A percentile compares a stretch with the other conserved stretches of the same genome.
Conservation (phyloP, 495 filamentous ascomycete species). For the Pseudoneurospora amorphoporcata region DNA sequence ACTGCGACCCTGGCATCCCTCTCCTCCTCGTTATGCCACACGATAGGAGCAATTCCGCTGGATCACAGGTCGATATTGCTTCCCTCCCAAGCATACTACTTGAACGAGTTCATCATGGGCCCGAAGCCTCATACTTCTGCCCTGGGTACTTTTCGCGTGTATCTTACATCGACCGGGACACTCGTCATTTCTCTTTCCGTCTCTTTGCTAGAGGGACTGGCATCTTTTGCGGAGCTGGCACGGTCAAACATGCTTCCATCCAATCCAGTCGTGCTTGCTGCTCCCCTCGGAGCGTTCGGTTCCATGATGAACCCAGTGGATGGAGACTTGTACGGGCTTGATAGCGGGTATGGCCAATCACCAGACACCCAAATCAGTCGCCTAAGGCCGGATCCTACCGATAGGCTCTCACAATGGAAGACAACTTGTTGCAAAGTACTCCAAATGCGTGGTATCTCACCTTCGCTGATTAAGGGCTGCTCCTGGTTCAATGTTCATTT, state of each 20-base stretch:
- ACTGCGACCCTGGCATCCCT: slow-evolving; percentile 32
- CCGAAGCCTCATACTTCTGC: slow-evolving; percentile 17
- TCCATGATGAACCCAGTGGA: slow-evolving; percentile 24
- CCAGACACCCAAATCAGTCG: slow-evolving; percentile 36
- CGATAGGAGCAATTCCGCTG: slow-evolving; percentile 30
- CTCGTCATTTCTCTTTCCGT: slow-evolving; percentile 34
- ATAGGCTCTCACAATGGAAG: slow-evolving; percentile 30
- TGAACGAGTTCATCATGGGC: slow-evolving; percentile 14
- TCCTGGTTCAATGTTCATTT: slow-evolving; percentile 28
- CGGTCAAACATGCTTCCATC: slow-evolving; percentile 24
- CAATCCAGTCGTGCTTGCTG: slow-evolving; percentile 30
- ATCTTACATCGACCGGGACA: slow-evolving; percentile 38
- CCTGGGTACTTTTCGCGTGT: slow-evolving; percentile 36
- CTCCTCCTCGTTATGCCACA: slow-evolving; percentile 32
- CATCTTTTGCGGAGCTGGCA: slow-evolving; percentile 28
- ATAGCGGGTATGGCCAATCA: slow-evolving; percentile 29
- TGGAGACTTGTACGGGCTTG: slow-evolving; percentile 12
- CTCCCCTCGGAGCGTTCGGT: slow-evolving; percentile 38
- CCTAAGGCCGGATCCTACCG: slow-evolving; percentile 25
- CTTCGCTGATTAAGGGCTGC: slow-evolving; percentile 23
- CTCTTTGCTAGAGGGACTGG: slow-evolving; percentile 27
- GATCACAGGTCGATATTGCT: slow-evolving; percentile 34
- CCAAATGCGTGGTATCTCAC: slow-evolving; percentile 31
- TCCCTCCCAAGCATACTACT: slow-evolving; percentile 12
- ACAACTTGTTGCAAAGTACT: slow-evolving; percentile 30